Conservation (phyloP, 2,329 filamentous ascomycete genomes). For the Fusarium goolgardi region DNA sequence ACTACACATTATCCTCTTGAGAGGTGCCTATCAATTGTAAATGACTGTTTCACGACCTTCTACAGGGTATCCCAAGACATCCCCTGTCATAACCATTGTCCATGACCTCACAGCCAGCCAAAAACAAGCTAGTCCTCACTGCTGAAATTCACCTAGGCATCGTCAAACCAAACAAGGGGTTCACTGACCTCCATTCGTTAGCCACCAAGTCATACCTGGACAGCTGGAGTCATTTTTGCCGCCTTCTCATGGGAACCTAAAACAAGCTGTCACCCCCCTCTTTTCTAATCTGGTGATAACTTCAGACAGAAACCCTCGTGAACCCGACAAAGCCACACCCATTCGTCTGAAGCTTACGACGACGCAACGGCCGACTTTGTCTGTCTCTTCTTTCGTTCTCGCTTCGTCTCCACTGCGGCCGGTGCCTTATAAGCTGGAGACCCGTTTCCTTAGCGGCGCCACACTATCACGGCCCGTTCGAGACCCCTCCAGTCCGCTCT, state of each 20-base stretch:
- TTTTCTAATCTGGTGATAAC: constrained; percentile 25
- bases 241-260: constrained; percentile 13
- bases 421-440: constrained; percentile 41
- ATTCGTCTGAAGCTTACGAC: constrained; percentile 32
- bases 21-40: not conserved
- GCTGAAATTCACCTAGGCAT: constrained; percentile 36
- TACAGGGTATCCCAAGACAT: constrained; percentile 24
- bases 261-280: constrained; percentile 15
- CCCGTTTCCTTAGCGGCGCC: constrained; percentile 33
- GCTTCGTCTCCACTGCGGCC: constrained; percentile 29
- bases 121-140: constrained; percentile 29
- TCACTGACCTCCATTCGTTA: constrained; percentile 1
- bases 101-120: constrained; percentile 41
- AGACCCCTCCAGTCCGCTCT: constrained; percentile 23
- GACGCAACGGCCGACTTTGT: constrained; percentile 1
- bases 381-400: not conserved
- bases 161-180: constrained; percentile 22
- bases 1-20: not conserved
- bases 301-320: constrained; percentile 14
- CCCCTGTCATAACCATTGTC: constrained; percentile 13
- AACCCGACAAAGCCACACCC: constrained; percentile 22
- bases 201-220: constrained; percentile 23
- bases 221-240: not conserved
- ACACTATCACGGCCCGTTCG: constrained; percentile 30
- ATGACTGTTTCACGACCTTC: not conserved